A percentile compares a stretch with the other conserved stretches of the same genome.
These are phyloP conservation scores for Ogataea paraovalis DNA, from an alignment of 805 yeast genomes.

Conservation along the genomic window DNA sequence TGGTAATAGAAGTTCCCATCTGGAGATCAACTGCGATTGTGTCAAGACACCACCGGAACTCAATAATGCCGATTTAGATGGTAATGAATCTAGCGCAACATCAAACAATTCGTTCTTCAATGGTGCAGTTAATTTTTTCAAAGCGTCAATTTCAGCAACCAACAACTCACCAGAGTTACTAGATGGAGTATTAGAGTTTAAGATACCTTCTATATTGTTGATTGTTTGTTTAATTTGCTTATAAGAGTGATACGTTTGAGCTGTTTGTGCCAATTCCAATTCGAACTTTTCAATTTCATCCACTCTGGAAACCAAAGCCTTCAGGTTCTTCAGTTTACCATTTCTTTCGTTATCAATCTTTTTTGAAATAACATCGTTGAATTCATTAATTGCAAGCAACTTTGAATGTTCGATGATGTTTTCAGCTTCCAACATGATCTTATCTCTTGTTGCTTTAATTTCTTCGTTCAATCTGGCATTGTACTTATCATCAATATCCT, in stretches of 20 bases:
- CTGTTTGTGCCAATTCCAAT: constrained; percentile 36
- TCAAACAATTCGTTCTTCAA: constrained; percentile 32
- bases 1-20: constrained; percentile 77
- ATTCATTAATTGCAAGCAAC: constrained; percentile 63
- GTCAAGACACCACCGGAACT: constrained; percentile 61
- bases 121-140: constrained; percentile 34
- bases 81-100: constrained; percentile 44
- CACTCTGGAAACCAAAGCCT: constrained; percentile 52
- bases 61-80: constrained; percentile 36
- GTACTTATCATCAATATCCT: constrained; percentile 56
- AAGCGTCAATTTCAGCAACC: constrained; percentile 36
- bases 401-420: constrained; percentile 68
- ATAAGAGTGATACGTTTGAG: constrained; percentile 35
- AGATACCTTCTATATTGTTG: constrained; percentile 37
- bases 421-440: constrained; percentile 65
- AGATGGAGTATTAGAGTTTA: constrained; percentile 35
- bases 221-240: constrained; percentile 44
- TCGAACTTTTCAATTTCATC: constrained; percentile 54
- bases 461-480: constrained; percentile 56
- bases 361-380: constrained; percentile 52
- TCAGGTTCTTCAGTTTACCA: constrained; percentile 69
- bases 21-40: constrained; percentile 68
- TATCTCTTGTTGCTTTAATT: constrained; percentile 61
- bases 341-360: constrained; percentile 71
- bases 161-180: constrained; percentile 44